A percentile compares a stretch with the other conserved stretches of the same genome.
phyloP scores from a whole-genome alignment of 1,139 yeast species.

The Lodderomyces theae region DNA sequence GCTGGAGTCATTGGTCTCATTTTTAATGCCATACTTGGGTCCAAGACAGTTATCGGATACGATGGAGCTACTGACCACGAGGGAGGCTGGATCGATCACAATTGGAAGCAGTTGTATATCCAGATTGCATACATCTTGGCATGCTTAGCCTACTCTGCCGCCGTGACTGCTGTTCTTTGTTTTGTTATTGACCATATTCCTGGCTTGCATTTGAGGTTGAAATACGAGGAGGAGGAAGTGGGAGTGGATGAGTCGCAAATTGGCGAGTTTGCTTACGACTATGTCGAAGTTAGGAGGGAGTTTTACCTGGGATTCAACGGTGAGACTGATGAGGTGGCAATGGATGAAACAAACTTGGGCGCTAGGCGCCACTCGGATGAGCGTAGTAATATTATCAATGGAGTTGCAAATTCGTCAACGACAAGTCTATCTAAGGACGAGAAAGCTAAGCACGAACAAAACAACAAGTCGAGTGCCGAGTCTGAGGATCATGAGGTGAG shows the following conservation, averaged over 20 bases:
- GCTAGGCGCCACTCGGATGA: neutral
- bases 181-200: slow-evolving; percentile 75
- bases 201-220: slow-evolving; percentile 74
- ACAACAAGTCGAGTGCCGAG: no score
- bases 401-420: neutral
- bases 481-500: neutral
- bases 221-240: slow-evolving; percentile 78
- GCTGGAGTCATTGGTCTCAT: slow-evolving; percentile 89
- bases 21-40: slow-evolving; percentile 86
- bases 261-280: slow-evolving; percentile 97
- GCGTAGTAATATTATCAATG: neutral
- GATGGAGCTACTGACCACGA: slow-evolving; percentile 77
- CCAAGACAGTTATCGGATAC: slow-evolving; percentile 83
- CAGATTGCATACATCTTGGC: slow-evolving; percentile 84
- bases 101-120: slow-evolving; percentile 87
- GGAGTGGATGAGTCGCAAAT: slow-evolving; percentile 97
- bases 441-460: no score
- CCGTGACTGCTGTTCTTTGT: slow-evolving; percentile 75
- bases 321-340: neutral
- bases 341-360: neutral
- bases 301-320: no score
- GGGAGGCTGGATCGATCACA: slow-evolving; percentile 92
- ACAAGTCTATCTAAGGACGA: neutral
- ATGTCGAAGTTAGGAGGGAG: slow-evolving; percentile 94
- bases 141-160: slow-evolving; percentile 70